Evolutionary conservation across 2,329 filamentous ascomycete genomes (phyloP).

Genomic region (Pseudogymnoascus sp.): DNA sequence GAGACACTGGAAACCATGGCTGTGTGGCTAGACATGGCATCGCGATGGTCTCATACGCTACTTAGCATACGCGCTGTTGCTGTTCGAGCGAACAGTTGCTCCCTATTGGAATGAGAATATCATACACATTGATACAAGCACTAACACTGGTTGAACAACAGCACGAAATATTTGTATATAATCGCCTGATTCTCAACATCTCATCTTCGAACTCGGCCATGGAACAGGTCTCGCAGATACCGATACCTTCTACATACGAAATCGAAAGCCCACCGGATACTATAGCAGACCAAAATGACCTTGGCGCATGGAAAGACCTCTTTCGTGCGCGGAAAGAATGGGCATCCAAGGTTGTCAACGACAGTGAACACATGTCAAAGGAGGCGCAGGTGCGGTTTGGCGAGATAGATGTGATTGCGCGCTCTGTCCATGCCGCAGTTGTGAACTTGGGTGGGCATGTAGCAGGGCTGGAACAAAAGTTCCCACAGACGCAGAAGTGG

Average conservation of each 20-base stretch:
- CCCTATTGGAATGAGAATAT: background rate
- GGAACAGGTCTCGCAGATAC: slow-evolving; percentile 39
- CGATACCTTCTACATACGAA: slow-evolving; percentile 46
- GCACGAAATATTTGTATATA: slow-evolving; percentile 88
- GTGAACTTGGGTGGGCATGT: slow-evolving; percentile 74
- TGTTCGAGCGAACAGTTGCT: background rate
- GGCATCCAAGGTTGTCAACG: slow-evolving; percentile 62
- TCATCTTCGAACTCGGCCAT: slow-evolving; percentile 38
- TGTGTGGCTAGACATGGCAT: background rate
- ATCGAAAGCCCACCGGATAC: slow-evolving; percentile 68
- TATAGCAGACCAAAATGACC: slow-evolving; percentile 67
- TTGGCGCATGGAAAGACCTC: slow-evolving; percentile 80
- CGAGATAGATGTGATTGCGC: slow-evolving; percentile 68
- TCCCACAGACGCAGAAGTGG: slow-evolving; percentile 63
- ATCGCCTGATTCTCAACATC: slow-evolving; percentile 58
- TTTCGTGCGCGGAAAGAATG: slow-evolving; percentile 75
- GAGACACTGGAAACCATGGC: background rate
- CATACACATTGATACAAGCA: background rate
- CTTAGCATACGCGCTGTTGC: background rate
- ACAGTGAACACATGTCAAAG: slow-evolving; percentile 57
- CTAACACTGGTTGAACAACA: slow-evolving; percentile 30
- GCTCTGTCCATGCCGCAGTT: slow-evolving; percentile 74
- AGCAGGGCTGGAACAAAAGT: slow-evolving; percentile 61
- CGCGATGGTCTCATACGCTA: background rate
- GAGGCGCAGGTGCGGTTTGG: slow-evolving; percentile 56